Conservation (phyloP, 2,329 filamentous ascomycete species). For the Exophiala sp. region DNA sequence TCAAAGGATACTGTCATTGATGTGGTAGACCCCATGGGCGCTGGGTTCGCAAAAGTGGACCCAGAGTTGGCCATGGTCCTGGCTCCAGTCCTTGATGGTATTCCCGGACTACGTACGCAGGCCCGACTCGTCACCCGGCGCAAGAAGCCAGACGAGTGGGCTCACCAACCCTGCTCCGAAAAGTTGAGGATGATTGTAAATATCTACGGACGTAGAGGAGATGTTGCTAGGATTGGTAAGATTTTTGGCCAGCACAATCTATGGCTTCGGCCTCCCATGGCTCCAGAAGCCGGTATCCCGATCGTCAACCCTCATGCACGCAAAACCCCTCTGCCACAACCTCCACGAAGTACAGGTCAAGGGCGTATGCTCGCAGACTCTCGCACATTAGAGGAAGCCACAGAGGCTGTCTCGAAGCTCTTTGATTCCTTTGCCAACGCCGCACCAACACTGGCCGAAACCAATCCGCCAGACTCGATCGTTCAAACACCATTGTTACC, state of each 20-base stretch:
- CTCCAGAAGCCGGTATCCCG: constrained; percentile 64
- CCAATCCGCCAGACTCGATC: constrained; percentile 57
- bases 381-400: constrained; percentile 80
- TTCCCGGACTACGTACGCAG: constrained; percentile 64
- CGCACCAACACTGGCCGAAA: constrained; percentile 70
- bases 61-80: constrained; percentile 62
- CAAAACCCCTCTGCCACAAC: constrained; percentile 45
- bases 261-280: constrained; percentile 63
- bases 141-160: constrained; percentile 60
- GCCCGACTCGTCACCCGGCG: constrained; percentile 67
- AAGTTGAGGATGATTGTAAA: constrained; percentile 66
- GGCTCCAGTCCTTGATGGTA: constrained; percentile 68
- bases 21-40: constrained; percentile 67
- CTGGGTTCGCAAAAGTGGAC: constrained; percentile 76
- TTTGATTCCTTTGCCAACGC: constrained; percentile 75
- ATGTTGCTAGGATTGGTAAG: constrained; percentile 62
- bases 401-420: constrained; percentile 76
- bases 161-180: constrained; percentile 60
- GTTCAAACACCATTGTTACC: constrained; percentile 68
- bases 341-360: constrained; percentile 24
- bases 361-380: constrained; percentile 37
- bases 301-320: constrained; percentile 72
- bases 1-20: constrained; percentile 56
- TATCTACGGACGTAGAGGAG: constrained; percentile 71
- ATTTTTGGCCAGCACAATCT: constrained; percentile 65